Evolutionary conservation across 208 protist genomes (phyloP).

Genomic region (Crithidia bombi): DNA sequence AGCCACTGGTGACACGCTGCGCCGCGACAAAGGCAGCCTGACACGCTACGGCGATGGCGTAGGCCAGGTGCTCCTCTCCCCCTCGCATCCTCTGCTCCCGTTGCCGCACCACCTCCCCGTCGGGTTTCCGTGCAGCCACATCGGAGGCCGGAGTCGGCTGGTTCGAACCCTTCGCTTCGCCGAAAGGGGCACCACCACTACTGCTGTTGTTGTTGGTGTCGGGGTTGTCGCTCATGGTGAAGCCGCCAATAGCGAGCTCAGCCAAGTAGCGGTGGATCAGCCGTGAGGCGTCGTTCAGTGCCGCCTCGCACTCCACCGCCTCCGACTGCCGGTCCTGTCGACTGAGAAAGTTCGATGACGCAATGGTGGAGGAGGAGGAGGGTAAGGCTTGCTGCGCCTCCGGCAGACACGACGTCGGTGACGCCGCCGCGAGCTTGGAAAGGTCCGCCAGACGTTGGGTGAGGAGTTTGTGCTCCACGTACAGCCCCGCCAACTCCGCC

Average conservation of each 20-base stretch:
- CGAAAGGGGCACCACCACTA: too few species aligned
- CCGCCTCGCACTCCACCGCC: constrained; percentile 13
- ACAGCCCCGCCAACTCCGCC: constrained; percentile 15
- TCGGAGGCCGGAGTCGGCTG: not conserved
- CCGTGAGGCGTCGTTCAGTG: constrained; percentile 8
- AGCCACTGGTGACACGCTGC: not conserved
- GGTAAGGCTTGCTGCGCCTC: not conserved
- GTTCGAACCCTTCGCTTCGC: too few species aligned
- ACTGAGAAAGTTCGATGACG: not conserved
- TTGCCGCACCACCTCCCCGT: too few species aligned
- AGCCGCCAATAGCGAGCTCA: constrained; percentile 10
- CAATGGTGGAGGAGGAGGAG: not conserved
- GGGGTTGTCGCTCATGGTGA: not conserved
- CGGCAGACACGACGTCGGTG: not conserved
- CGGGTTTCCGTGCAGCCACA: too few species aligned
- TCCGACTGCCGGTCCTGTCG: constrained; percentile 3
- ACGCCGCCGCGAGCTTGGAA: not conserved
- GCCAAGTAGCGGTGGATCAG: constrained; percentile 16
- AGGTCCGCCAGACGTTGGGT: constrained; percentile 11
- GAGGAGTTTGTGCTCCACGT: constrained; percentile 4
- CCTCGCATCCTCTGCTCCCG: not conserved
- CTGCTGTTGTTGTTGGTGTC: not conserved
- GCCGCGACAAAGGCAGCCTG: not conserved
- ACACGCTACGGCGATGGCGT: constrained; percentile 9
- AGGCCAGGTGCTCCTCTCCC: constrained; percentile 5